Base-by-base conservation (phyloP, 495 filamentous ascomycete genomes). In the Podospora australis region DNA sequence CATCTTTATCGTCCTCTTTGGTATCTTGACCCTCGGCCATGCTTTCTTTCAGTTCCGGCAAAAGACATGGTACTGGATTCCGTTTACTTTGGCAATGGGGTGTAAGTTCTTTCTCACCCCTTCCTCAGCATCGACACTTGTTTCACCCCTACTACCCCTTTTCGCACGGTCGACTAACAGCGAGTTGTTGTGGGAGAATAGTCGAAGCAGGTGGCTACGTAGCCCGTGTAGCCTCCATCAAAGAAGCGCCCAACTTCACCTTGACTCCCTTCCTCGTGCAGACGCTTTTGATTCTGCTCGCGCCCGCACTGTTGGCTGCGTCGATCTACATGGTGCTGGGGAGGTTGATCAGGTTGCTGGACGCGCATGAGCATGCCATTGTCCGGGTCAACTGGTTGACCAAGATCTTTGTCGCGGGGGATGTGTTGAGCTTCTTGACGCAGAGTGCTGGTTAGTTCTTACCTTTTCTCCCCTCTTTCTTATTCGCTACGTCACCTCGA, bases 201-300 rank as follows among this genome's bases (percentile, higher is more conserved):
- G 77, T 81, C 62, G 78, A 85, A 58, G 53, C 74, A 0, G 56
- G 79, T 7, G 81, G 81, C n/a, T 83, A 83, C 52, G 57, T 77
- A 28, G 78, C 71, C 30, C 75, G 81, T 21, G 53, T 67, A 6
- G 48, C 77, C 7, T 58, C 64, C 11, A 63, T 68, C 6, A 48
- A 50, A 2, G 49, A 68, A 42, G 46, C 54, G 3, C 61, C 63
- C 11, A 40, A 65, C 22, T 68, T 50, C 49, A 60, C 55, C 14
- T 42, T 57, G 19, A 57, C 61, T 8, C 69, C 72, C 0, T 81
- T 75, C 50, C 42, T 62, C 42, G 19, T 59, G 7, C 61, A 64
- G 21, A 43, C 44, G 20, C 53, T 62, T 0, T 24, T 69, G 22
- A 61, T 75, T 28, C 64, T 78, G 21, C 55, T 77, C 35, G 70